phyloP scores from a whole-genome alignment of 2,329 filamentous ascomycete genomes.

The Torrubiella hemipterigena region DNA sequence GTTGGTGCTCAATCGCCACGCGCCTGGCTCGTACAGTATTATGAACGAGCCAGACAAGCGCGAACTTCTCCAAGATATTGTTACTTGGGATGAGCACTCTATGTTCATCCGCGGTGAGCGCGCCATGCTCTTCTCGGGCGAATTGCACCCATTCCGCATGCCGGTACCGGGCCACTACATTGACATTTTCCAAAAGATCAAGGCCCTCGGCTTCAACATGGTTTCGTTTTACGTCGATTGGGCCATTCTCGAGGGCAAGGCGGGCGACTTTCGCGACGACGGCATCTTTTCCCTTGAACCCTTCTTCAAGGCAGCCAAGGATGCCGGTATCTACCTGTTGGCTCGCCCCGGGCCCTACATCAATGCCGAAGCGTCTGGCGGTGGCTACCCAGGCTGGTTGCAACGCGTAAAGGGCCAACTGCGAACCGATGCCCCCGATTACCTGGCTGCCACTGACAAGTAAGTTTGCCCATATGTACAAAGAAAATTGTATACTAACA shows the following conservation, averaged over 20 bases:
- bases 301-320: conserved; percentile 63
- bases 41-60: conserved; percentile 12
- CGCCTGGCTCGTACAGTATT: conserved; percentile 10
- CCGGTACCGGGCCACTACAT: conserved; percentile 40
- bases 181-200: conserved; percentile 74
- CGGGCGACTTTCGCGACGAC: conserved; percentile 55
- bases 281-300: conserved; percentile 62
- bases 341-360: conserved; percentile 64
- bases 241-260: conserved; percentile 65
- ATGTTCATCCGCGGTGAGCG: conserved; percentile 59
- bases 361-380: conserved; percentile 65
- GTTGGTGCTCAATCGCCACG: conserved; percentile 8
- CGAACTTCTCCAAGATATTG: conserved; percentile 21
- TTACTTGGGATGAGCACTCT: conserved; percentile 64
- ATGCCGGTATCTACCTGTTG: conserved; percentile 67
- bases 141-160: conserved; percentile 56
- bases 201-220: conserved; percentile 65
- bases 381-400: conserved; percentile 73
- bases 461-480: conserved; percentile 19
- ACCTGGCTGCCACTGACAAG: conserved; percentile 54
- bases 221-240: conserved; percentile 74
- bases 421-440: conserved; percentile 50
- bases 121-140: conserved; percentile 59
- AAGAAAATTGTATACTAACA: conserved; percentile 4
- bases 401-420: conserved; percentile 53